phyloP scores from a whole-genome alignment of 2,329 filamentous ascomycete species.

The Rhytidhysteron rufulum region DNA sequence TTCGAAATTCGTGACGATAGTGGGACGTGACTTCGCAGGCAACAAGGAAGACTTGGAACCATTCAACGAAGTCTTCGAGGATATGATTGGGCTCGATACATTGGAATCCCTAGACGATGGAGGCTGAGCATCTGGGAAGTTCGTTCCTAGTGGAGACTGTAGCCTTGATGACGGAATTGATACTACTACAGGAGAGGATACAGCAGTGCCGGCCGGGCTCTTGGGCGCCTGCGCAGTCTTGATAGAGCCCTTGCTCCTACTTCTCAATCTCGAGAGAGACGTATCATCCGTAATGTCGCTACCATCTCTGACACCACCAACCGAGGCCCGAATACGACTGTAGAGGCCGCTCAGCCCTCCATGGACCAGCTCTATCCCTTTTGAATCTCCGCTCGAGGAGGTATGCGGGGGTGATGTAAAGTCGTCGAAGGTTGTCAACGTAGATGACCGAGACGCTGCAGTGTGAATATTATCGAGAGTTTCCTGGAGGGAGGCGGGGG shows the following conservation, averaged over 20 bases:
- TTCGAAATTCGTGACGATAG: slow-evolving; percentile 20
- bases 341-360: slow-evolving; percentile 88
- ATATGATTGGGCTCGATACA: slow-evolving; percentile 22
- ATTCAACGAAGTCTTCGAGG: slow-evolving; percentile 29
- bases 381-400: slow-evolving; percentile 59
- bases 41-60: slow-evolving; percentile 24
- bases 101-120: slow-evolving; percentile 34
- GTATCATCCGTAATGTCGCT: slow-evolving; percentile 21
- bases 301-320: slow-evolving; percentile 64
- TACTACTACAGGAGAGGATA: slow-evolving; percentile 33
- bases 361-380: slow-evolving; percentile 71
- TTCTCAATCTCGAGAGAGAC: slow-evolving; percentile 18
- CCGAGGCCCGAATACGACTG: slow-evolving; percentile 75
- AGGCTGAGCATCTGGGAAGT: slow-evolving; percentile 29
- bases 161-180: slow-evolving; percentile 33
- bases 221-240: slow-evolving; percentile 14
- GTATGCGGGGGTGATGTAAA: slow-evolving; percentile 68
- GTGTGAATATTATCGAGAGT: slow-evolving; percentile 80
- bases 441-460: slow-evolving; percentile 78
- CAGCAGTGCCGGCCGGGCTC: slow-evolving; percentile 25
- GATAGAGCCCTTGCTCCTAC: slow-evolving; percentile 13
- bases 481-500: slow-evolving; percentile 14
- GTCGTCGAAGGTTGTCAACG: slow-evolving; percentile 90
- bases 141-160: slow-evolving; percentile 35
- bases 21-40: slow-evolving; percentile 26